phyloP scores from a whole-genome alignment of 139 green algal species.

The Chlorokybus atmophyticus region DNA sequence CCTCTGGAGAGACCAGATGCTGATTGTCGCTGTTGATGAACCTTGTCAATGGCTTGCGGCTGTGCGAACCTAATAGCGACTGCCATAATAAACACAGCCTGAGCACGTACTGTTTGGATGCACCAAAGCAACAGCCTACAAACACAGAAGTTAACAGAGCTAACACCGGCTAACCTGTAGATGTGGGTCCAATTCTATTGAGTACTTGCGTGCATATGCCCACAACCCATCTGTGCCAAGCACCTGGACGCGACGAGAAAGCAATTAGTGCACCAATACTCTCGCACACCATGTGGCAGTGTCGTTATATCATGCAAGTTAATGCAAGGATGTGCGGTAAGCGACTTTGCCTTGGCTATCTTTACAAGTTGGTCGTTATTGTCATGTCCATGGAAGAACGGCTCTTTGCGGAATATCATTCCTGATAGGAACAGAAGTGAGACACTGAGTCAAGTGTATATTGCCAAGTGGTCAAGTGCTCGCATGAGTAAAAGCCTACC shows the following conservation, averaged over 20 bases:
- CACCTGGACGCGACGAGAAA: too few relatives aligned
- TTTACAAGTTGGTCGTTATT: slow-evolving; percentile 96
- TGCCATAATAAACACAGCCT: too few relatives aligned
- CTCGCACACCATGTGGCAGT: not conserved
- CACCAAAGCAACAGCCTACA: too few relatives aligned
- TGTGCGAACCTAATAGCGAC: slow-evolving; percentile 42
- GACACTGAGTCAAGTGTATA: not conserved
- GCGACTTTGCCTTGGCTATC: slow-evolving; percentile 84
- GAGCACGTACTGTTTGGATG: too few relatives aligned
- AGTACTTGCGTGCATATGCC: slow-evolving; percentile 78
- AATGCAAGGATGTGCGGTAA: too few relatives aligned
- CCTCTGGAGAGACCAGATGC: slow-evolving; percentile 72
- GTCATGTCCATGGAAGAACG: slow-evolving; percentile 93
- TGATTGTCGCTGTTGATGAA: slow-evolving; percentile 75
- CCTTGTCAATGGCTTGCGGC: slow-evolving; percentile 68
- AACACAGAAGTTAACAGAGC: too few relatives aligned
- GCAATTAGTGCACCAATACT: too few relatives aligned
- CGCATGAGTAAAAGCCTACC: slow-evolving; percentile 9
- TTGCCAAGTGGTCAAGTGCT: not conserved
- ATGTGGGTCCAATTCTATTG: slow-evolving; percentile 84
- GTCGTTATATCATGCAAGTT: not conserved
- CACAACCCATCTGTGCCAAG: slow-evolving; percentile 75
- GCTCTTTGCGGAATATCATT: slow-evolving; percentile 84
- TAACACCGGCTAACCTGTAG: too few relatives aligned
- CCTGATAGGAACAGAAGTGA: not conserved